A percentile compares a stretch with the other conserved stretches of the same genome.
These are phyloP conservation scores for Entomophthora muscae DNA, from an alignment of 371 early-diverging fungal species.

Conservation along the genomic window DNA sequence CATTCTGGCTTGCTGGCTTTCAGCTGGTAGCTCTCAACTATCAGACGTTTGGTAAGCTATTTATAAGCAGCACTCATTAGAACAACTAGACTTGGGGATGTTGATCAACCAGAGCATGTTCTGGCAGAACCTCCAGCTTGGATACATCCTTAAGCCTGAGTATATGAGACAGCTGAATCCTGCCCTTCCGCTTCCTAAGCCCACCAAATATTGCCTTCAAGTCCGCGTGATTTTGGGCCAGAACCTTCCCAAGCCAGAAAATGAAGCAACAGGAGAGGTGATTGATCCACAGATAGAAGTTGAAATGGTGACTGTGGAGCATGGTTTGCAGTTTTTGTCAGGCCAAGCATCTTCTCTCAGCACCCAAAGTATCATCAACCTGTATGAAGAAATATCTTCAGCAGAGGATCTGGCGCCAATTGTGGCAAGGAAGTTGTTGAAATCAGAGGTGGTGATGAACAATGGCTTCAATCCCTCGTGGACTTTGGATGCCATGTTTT, in stretches of 20 bases:
- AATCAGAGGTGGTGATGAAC: conserved; percentile 19
- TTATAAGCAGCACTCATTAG: conserved; percentile 2
- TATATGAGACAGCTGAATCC: neutral
- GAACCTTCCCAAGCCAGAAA: conserved; percentile 36
- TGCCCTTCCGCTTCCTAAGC: neutral
- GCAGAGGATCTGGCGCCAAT: conserved; percentile 17
- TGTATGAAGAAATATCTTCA: conserved; percentile 16
- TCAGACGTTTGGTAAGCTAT: conserved; percentile 33
- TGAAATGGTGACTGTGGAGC: conserved; percentile 22
- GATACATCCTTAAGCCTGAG: conserved; percentile 61
- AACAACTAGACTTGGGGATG: conserved; percentile 34
- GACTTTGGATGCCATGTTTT: conserved; percentile 28
- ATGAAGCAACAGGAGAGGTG: conserved; percentile 22
- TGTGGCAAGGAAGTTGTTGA: conserved; percentile 14
- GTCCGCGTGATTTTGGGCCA: conserved; percentile 30
- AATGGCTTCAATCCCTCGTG: conserved; percentile 44
- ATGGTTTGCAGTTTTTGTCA: conserved; percentile 2
- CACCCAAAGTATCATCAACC: neutral
- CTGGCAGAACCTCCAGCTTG: conserved; percentile 32
- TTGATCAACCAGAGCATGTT: conserved; percentile 62
- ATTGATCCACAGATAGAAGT: conserved; percentile 38
- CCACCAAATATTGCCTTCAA: neutral
- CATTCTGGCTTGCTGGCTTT: conserved; percentile 50
- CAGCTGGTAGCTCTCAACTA: conserved; percentile 77
- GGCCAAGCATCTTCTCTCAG: neutral